Base-by-base conservation (phyloP, 495 filamentous ascomycete species). In the Penicillium waksmanii region DNA sequence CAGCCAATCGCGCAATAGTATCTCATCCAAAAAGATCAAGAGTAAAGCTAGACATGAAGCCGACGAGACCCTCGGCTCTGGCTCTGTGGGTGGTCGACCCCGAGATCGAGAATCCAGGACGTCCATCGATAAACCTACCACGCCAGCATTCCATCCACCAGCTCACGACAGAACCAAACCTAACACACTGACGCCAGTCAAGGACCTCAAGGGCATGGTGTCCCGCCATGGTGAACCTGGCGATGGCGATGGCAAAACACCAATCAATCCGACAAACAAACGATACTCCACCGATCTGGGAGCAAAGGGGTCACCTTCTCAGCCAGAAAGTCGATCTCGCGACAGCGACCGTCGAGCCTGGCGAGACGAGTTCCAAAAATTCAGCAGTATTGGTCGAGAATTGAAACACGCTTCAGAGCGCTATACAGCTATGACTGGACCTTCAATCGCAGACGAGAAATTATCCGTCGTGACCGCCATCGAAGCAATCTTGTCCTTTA, bases 401-500 rank as follows among this genome's bases (percentile, higher is more conserved):
- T 56, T 82, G 36, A 84, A 84, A 59, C 78, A 82, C 65, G 73
- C 74, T 0, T 75, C 77, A 9, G 78, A 82, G 43, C 71, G 69
- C 31, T 70, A 74, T 51, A 74, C 70, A 17, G 56, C 67, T 27
- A 73, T 72, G 62, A 63, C 72, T 10, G 56, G 61, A 15, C 62
- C 66, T n/a, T 68, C 70, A 10, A 56, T 48, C 7, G 42, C 55
- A 7, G 74, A 78, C 53, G 74, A 75, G 47, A 81, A 78, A 55
- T 65, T 76, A 23, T 77, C 75, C 35, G 75, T 74, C 17, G 75
- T 75, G 13, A 75, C 75, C 34, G 80, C 73, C 1, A 71, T 80
- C 27, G 81, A 84, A 55, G 74, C 80, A 19, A 73, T 82, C 44
- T 64, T 82, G 42, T 78, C 75, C 56, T 84, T 80, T 53, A 76